Evolutionary conservation across 257 asterid genomes (phyloP).

Genomic region (Capsicum pubescens): DNA sequence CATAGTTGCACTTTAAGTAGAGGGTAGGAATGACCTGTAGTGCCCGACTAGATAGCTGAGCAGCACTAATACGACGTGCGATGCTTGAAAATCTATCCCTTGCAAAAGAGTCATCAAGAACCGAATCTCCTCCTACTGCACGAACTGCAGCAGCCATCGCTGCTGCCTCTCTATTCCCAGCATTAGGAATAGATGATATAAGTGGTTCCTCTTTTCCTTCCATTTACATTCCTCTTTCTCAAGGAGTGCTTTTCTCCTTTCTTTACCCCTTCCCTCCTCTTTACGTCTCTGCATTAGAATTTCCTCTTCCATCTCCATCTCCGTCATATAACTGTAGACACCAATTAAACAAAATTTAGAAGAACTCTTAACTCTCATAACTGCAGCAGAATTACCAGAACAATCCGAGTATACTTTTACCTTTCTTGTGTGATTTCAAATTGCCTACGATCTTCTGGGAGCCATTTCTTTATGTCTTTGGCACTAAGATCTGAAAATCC

Average conservation of each 20-base stretch:
- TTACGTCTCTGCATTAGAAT: constrained; percentile 97
- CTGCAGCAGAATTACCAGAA: no score
- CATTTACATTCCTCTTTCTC: no score
- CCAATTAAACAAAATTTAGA: constrained; percentile 34
- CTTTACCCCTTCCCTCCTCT: constrained; percentile 99
- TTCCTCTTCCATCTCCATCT: constrained; percentile 99
- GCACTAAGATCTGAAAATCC: no score
- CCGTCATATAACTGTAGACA: constrained; percentile 82
- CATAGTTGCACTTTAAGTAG: not conserved
- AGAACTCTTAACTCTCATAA: constrained; percentile 24
- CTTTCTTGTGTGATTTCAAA: no score
- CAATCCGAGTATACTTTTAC: no score
- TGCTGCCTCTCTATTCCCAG: no score
- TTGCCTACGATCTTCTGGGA: no score
- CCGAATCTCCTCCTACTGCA: constrained; percentile 99
- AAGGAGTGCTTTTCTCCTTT: constrained; percentile 95
- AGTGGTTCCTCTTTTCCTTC: no score
- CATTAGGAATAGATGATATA: no score
- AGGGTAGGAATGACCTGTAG: no score
- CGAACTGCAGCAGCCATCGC: constrained; percentile 99
- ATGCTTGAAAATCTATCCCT: constrained; percentile 96
- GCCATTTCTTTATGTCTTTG: no score
- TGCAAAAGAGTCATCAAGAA: constrained; percentile 92
- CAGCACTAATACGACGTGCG: constrained; percentile 92
- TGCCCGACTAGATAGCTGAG: constrained; percentile 96